Evolutionary conservation across 768 basidiomycete species (phyloP).

Genomic region (Lactarius deliciosus): DNA sequence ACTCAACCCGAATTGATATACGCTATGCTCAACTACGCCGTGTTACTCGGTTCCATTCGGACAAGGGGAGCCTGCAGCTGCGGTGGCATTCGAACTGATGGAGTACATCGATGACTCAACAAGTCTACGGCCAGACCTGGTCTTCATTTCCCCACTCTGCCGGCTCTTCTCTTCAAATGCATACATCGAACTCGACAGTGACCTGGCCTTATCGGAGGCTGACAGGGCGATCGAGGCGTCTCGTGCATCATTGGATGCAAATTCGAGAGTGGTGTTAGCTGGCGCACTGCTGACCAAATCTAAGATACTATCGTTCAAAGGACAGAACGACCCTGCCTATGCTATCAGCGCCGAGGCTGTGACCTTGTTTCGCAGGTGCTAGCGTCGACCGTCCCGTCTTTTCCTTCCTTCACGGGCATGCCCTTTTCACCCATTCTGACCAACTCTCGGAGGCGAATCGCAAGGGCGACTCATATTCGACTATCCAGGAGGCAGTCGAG

Average conservation of each 20-base stretch:
- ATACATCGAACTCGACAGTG: slow-evolving; percentile 3
- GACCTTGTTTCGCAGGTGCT: slow-evolving; percentile 4
- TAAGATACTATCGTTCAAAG: slow-evolving; percentile 15
- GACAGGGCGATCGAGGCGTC: slow-evolving; percentile 11
- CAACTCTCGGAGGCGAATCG: slow-evolving; percentile 17
- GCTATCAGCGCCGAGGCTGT: slow-evolving; percentile 10
- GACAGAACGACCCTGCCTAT: slow-evolving; percentile 5
- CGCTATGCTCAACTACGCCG: slow-evolving; percentile 11
- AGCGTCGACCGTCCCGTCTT: background rate
- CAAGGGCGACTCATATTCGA: slow-evolving; percentile 4
- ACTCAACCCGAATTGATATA: slow-evolving; percentile 8
- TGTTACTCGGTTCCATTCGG: slow-evolving; percentile 13
- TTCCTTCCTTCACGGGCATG: slow-evolving; percentile 19
- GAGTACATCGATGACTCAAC: background rate
- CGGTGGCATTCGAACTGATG: slow-evolving; percentile 15
- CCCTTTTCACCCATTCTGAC: slow-evolving; percentile 7
- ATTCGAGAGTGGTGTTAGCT: background rate
- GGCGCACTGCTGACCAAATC: slow-evolving; percentile 20
- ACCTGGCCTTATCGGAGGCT: background rate
- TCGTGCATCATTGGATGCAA: slow-evolving; percentile 2
- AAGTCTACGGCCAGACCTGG: background rate
- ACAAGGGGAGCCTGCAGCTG: slow-evolving; percentile 4
- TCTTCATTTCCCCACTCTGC: slow-evolving; percentile 9
- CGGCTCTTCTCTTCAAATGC: slow-evolving; percentile 4
- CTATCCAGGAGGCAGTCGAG: slow-evolving; percentile 3